Percentiles rank a stretch among this genome's conserved stretches.
Conservation (phyloP, 345 rosid species). For the Chamaenerion angustifolium region DNA sequence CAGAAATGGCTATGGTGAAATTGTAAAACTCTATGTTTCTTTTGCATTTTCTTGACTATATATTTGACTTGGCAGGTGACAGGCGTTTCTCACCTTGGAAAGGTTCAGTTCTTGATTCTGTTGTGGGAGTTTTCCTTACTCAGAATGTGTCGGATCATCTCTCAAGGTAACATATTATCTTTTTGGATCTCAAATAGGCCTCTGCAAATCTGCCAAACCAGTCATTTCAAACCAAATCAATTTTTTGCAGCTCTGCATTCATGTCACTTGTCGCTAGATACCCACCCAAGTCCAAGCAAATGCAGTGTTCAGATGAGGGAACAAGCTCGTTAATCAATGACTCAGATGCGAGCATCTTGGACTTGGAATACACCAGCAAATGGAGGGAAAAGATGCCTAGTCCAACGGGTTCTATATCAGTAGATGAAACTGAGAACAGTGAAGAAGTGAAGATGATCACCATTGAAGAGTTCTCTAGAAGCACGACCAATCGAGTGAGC, state of each 20-base stretch:
- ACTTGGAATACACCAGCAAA: slow-evolving; percentile 34
- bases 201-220: background rate
- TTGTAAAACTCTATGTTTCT: too few relatives aligned
- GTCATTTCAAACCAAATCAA: slow-evolving; percentile 6
- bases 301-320: slow-evolving; percentile 21
- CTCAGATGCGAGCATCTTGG: slow-evolving; percentile 26
- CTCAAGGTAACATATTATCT: slow-evolving; percentile 49
- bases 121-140: slow-evolving; percentile 91
- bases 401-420: slow-evolving; percentile 27
- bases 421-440: slow-evolving; percentile 17
- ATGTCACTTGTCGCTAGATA: slow-evolving; percentile 71
- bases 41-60: too few relatives aligned
- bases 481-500: slow-evolving; percentile 22
- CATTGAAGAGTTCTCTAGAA: slow-evolving; percentile 28
- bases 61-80: slow-evolving; percentile 45
- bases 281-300: slow-evolving; percentile 28
- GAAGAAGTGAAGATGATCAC: slow-evolving; percentile 40
- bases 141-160: slow-evolving; percentile 96
- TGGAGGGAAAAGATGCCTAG: slow-evolving; percentile 21
- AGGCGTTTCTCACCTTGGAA: slow-evolving; percentile 93
- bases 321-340: slow-evolving; percentile 20
- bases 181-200: slow-evolving; percentile 1
- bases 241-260: slow-evolving; percentile 68
- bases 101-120: slow-evolving; percentile 94
- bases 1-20: too few relatives aligned